Percentiles rank a stretch among this genome's conserved stretches.
Evolutionary conservation across 768 basidiomycete genomes (phyloP).

Genomic region (Tylopilus sp.): DNA sequence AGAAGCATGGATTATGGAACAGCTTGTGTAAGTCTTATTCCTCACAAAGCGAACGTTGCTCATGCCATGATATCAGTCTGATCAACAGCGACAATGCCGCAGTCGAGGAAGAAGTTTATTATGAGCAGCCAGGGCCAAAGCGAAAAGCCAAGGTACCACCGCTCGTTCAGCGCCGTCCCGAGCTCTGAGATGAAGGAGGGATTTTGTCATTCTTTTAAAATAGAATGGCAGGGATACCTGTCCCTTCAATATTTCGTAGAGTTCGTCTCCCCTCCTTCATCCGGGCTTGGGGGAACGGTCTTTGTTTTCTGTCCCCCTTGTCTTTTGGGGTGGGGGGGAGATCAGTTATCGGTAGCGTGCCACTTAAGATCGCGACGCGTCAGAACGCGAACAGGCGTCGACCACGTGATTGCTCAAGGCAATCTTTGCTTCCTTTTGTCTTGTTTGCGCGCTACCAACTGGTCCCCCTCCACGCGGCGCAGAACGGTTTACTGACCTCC

Average conservation of each 20-base stretch:
- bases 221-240: constrained; percentile 20
- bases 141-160: constrained; percentile 91
- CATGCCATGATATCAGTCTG: constrained; percentile 38
- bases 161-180: constrained; percentile 78
- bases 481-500: constrained; percentile 34
- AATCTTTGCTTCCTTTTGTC: constrained; percentile 31
- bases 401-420: constrained; percentile 31
- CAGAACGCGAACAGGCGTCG: constrained; percentile 20
- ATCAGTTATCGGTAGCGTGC: constrained; percentile 32
- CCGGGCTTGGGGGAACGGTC: constrained; percentile 87
- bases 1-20: constrained; percentile 91
- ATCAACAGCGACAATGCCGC: constrained; percentile 66
- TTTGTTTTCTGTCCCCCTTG: constrained; percentile 69
- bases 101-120: constrained; percentile 78
- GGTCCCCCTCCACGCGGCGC: constrained; percentile 34
- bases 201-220: constrained; percentile 37
- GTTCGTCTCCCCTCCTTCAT: constrained; percentile 85
- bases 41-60: not conserved
- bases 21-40: constrained; percentile 64
- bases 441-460: constrained; percentile 29
- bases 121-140: constrained; percentile 65
- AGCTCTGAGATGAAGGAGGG: constrained; percentile 95
- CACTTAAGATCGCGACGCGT: constrained; percentile 29
- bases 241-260: constrained; percentile 51
- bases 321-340: constrained; percentile 41